A percentile compares a stretch with the other conserved stretches of the same genome.
Conservation (phyloP, 257 asterid genomes). For the Gentiana macrophylla region DNA sequence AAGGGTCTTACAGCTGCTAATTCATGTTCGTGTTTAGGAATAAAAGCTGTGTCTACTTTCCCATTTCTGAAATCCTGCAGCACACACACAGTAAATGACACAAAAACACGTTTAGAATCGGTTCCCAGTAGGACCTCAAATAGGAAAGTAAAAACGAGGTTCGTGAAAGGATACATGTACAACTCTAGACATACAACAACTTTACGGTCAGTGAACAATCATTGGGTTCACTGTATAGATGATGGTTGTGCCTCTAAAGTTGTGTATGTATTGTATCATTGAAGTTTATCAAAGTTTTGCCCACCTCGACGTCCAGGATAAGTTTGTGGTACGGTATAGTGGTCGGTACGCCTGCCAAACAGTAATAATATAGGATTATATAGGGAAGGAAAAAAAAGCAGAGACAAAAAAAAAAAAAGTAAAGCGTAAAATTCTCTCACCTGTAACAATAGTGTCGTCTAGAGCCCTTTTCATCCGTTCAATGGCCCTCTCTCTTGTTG, state of each 20-base stretch:
- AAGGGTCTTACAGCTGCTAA: slow-evolving; percentile 69
- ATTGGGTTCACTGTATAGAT: no score
- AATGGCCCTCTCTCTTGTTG: slow-evolving; percentile 91
- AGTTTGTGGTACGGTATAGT: slow-evolving; percentile 98
- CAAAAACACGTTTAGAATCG: background rate
- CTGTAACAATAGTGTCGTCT: slow-evolving; percentile 76
- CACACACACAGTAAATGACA: slow-evolving; percentile 5
- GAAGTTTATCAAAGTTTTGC: background rate
- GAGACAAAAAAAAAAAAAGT: background rate
- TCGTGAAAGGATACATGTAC: no score
- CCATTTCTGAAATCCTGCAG: slow-evolving; percentile 84
- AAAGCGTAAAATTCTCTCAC: slow-evolving; percentile 21
- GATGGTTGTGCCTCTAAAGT: no score
- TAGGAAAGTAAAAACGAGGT: background rate
- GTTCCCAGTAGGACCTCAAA: background rate
- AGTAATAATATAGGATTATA: background rate
- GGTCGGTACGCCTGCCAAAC: slow-evolving; percentile 80
- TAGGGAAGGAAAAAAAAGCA: background rate
- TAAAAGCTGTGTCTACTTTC: slow-evolving; percentile 91
- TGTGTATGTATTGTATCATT: no score
- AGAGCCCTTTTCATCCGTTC: slow-evolving; percentile 99
- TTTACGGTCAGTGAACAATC: no score
- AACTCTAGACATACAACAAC: no score
- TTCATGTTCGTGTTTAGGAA: slow-evolving; percentile 94
- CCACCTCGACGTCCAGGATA: slow-evolving; percentile 73